Conservation (phyloP, 2,329 filamentous ascomycete species). For the Teratosphaeria viscida region DNA sequence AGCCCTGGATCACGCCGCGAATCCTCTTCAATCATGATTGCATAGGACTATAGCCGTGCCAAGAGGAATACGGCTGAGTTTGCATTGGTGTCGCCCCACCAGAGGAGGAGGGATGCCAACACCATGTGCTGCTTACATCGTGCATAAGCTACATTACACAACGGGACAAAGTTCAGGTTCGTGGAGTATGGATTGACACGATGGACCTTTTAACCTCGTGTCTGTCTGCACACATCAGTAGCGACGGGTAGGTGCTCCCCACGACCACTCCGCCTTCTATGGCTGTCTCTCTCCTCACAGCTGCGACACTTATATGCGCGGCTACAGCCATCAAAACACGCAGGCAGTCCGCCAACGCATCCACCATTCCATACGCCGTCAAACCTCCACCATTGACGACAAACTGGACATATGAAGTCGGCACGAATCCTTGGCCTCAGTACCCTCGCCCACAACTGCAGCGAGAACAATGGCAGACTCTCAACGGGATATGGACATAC, state of each 20-base stretch:
- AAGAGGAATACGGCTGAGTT: neutral
- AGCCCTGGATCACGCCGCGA: neutral
- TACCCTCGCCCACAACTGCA: constrained; percentile 47
- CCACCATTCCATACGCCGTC: constrained; percentile 6
- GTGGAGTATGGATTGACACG: neutral
- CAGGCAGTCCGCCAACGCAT: constrained; percentile 1
- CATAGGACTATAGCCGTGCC: neutral
- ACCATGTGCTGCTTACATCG: neutral
- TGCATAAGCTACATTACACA: neutral
- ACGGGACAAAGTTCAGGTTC: neutral
- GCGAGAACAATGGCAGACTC: constrained; percentile 42
- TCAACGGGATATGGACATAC: constrained; percentile 50
- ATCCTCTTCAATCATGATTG: neutral
- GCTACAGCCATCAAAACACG: neutral
- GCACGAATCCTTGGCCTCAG: constrained; percentile 43
- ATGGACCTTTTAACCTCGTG: neutral
- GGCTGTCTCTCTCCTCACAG: neutral
- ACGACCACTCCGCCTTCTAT: neutral
- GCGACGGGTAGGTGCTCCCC: neutral
- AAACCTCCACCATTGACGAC: constrained; percentile 24
- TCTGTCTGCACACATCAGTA: neutral
- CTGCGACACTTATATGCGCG: neutral
- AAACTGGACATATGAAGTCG: constrained; percentile 41
- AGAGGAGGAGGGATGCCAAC: neutral
- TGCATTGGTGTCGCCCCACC: neutral